A percentile compares a stretch with the other conserved stretches of the same genome.
phyloP scores from a whole-genome alignment of 2,329 filamentous ascomycete genomes.

The Corynespora cassiicola region DNA sequence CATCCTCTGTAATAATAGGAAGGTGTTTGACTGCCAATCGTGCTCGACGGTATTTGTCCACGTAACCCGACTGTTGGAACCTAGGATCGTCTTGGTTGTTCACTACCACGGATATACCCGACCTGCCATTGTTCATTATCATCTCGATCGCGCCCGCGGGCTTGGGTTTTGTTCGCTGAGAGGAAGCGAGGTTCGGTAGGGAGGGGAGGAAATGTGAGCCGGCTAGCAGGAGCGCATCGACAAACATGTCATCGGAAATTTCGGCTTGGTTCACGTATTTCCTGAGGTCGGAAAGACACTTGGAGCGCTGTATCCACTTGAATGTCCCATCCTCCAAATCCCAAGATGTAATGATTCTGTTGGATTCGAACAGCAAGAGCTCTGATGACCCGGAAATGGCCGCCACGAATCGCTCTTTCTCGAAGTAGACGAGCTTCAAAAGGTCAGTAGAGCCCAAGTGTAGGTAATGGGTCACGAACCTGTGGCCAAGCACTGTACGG shows the following conservation, averaged over 20 bases:
- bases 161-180: constrained; percentile 62
- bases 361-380: constrained; percentile 82
- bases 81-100: constrained; percentile 82
- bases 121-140: constrained; percentile 70
- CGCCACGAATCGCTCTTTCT: constrained; percentile 67
- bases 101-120: constrained; percentile 75
- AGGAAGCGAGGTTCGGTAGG: constrained; percentile 76
- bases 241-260: constrained; percentile 75
- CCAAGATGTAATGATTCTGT: constrained; percentile 72
- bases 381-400: constrained; percentile 86
- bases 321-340: constrained; percentile 75
- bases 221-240: constrained; percentile 82
- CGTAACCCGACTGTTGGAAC: constrained; percentile 74
- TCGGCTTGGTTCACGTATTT: constrained; percentile 43
- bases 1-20: constrained; percentile 78
- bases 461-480: constrained; percentile 58
- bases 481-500: constrained; percentile 89
- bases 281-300: constrained; percentile 71
- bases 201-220: constrained; percentile 81
- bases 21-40: constrained; percentile 87
- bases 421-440: constrained; percentile 76
- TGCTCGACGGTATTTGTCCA: constrained; percentile 85
- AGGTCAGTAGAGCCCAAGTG: constrained; percentile 27
- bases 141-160: constrained; percentile 81
- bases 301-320: constrained; percentile 68